These are phyloP conservation scores for Samsoniella hepiali DNA, from an alignment of 2,329 filamentous ascomycete genomes.

Conservation along the genomic window DNA sequence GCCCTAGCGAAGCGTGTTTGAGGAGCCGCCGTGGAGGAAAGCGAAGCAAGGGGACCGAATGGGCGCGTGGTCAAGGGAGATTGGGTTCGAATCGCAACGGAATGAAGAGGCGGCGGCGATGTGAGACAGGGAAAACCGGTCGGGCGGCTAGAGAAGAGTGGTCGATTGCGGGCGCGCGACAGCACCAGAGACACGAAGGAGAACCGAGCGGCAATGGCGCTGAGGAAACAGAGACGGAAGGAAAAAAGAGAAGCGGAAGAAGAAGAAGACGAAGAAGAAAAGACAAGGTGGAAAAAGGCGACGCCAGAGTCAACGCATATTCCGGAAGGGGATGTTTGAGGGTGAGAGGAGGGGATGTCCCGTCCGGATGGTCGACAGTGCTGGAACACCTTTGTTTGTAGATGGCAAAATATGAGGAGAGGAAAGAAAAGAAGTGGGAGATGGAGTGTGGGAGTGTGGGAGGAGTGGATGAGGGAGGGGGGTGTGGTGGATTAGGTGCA, in stretches of 20 bases:
- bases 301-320: slow-evolving; percentile 10
- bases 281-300: background rate
- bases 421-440: slow-evolving; percentile 9
- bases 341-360: background rate
- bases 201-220: slow-evolving; percentile 22
- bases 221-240: background rate
- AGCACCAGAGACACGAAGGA: slow-evolving; percentile 2
- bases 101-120: slow-evolving; percentile 24
- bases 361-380: background rate
- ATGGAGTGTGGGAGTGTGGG: slow-evolving; percentile 25
- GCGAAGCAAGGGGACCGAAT: background rate
- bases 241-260: background rate
- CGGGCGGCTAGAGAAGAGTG: slow-evolving; percentile 19
- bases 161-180: background rate
- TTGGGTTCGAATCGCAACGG: slow-evolving; percentile 23
- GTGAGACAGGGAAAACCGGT: slow-evolving; percentile 23
- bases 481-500: slow-evolving; percentile 1
- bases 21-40: background rate
- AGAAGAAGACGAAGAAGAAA: background rate
- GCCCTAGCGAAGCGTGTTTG: background rate
- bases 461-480: slow-evolving; percentile 23
- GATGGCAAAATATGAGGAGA: slow-evolving; percentile 5
- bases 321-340: background rate
- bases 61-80: slow-evolving; percentile 18
- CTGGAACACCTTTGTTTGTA: slow-evolving; percentile 1